Evolutionary conservation across 257 asterid species (phyloP).

Genomic region (Solanum rostratum): DNA sequence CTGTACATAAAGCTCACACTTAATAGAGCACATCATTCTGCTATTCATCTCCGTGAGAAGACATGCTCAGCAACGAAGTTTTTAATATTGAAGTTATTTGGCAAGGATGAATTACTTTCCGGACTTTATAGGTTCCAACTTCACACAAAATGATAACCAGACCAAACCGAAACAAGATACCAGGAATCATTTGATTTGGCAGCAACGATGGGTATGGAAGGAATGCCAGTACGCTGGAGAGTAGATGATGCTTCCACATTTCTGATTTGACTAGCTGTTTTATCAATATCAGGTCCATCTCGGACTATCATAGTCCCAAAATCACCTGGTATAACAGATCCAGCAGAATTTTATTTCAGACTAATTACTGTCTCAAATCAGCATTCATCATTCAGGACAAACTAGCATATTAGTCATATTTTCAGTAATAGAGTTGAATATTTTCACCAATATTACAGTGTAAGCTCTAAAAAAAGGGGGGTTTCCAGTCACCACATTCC

Average conservation of each 20-base stretch:
- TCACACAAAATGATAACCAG: not conserved
- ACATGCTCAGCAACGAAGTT: not conserved
- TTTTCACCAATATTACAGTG: not conserved
- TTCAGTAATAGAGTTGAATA: not conserved
- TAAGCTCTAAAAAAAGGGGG: not conserved
- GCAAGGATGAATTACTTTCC: not conserved
- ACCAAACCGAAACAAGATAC: slow-evolving; percentile 21
- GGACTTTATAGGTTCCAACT: not conserved
- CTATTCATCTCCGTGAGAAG: not conserved
- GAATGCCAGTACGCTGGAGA: slow-evolving; percentile 26
- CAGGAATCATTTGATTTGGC: slow-evolving; percentile 38
- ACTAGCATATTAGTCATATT: not conserved
- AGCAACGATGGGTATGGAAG: slow-evolving; percentile 27
- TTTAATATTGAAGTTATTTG: not conserved
- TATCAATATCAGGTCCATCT: slow-evolving; percentile 36
- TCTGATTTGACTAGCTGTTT: slow-evolving; percentile 23
- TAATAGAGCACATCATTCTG: not conserved
- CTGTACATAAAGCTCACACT: not conserved
- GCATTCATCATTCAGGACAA: not conserved
- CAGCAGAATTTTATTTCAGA: not conserved
- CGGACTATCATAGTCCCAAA: slow-evolving; percentile 75
- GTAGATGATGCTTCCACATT: slow-evolving; percentile 34
- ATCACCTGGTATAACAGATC: slow-evolving; percentile 47
- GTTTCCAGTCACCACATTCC: not conserved
- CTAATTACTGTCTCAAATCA: not conserved